These are phyloP conservation scores for Solanum chiquidenum DNA, from an alignment of 257 asterid species.

Conservation along the genomic window DNA sequence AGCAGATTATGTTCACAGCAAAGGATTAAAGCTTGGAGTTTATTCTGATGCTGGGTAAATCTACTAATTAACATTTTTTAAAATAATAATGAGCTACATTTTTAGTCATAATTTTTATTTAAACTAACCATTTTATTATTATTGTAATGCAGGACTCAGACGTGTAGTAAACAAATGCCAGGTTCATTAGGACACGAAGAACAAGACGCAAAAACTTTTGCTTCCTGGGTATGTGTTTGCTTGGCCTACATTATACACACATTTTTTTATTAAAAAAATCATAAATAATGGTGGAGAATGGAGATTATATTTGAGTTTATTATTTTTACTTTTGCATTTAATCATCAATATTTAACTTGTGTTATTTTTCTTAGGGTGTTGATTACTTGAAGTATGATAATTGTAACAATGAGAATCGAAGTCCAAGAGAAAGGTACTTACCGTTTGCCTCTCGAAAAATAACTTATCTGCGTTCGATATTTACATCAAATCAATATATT, in stretches of 20 bases:
- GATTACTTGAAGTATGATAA: slow-evolving; percentile 96
- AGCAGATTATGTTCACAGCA: slow-evolving; percentile 78
- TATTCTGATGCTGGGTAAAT: slow-evolving; percentile 85
- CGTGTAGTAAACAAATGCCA: slow-evolving; percentile 72
- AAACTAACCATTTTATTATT: not conserved
- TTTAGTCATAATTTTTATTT: not conserved
- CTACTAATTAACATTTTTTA: not conserved
- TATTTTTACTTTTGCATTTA: not conserved
- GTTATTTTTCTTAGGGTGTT: slow-evolving; percentile 36
- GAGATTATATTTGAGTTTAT: not conserved
- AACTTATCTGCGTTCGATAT: not conserved
- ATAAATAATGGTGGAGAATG: not conserved
- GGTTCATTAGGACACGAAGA: slow-evolving; percentile 77
- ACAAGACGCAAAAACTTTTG: slow-evolving; percentile 88
- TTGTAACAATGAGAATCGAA: slow-evolving; percentile 40
- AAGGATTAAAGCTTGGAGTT: slow-evolving; percentile 80
- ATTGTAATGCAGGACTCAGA: slow-evolving; percentile 35
- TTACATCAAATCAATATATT: not conserved
- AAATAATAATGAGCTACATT: not conserved
- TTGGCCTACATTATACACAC: not conserved
- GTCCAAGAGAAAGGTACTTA: slow-evolving; percentile 5
- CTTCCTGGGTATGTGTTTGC: slow-evolving; percentile 60
- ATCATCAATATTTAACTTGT: not conserved
- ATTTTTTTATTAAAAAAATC: not conserved
- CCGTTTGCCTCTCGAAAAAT: not conserved